Evolutionary conservation across 108 stramenopile genomes (phyloP).

Genomic region (Fistulifera solaris): DNA sequence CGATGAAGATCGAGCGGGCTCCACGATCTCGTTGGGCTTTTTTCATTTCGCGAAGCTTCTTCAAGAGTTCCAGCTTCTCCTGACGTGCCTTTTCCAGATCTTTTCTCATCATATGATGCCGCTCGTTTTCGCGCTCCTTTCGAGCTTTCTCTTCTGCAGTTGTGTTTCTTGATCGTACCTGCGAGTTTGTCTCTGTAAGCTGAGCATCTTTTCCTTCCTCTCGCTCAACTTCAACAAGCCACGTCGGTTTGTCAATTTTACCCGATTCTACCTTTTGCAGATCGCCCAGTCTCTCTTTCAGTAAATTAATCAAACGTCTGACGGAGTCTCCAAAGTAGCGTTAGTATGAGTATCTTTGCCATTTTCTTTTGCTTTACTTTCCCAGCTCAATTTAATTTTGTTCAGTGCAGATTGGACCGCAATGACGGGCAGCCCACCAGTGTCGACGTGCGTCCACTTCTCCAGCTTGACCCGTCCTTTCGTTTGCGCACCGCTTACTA

Average conservation of each 20-base stretch:
- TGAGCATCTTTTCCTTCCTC: neutral
- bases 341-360: slow-evolving; percentile 1
- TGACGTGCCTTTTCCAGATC: neutral
- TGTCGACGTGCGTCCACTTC: slow-evolving; percentile 4
- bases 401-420: slow-evolving; percentile 23
- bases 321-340: slow-evolving; percentile 23
- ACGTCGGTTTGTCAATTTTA: slow-evolving; percentile 16
- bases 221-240: slow-evolving; percentile 16
- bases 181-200: slow-evolving; percentile 3
- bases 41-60: slow-evolving; percentile 19
- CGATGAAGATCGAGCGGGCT: neutral
- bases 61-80: slow-evolving; percentile 4
- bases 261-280: slow-evolving; percentile 14
- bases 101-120: slow-evolving; percentile 10
- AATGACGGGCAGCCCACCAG: slow-evolving; percentile 10
- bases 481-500: slow-evolving; percentile 9
- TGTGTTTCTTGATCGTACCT: neutral
- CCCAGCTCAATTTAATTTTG: slow-evolving; percentile 29
- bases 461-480: neutral
- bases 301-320: slow-evolving; percentile 10
- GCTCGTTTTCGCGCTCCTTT: slow-evolving; percentile 20
- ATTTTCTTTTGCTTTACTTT: slow-evolving; percentile 14
- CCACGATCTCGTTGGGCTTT: slow-evolving; percentile 13
- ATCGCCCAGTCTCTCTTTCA: slow-evolving; percentile 11
- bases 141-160: slow-evolving; percentile 18